Percentiles rank a stretch among this genome's conserved stretches.
Conservation (phyloP, 495 filamentous ascomycete species). For the Aspergillus funiculosus region DNA sequence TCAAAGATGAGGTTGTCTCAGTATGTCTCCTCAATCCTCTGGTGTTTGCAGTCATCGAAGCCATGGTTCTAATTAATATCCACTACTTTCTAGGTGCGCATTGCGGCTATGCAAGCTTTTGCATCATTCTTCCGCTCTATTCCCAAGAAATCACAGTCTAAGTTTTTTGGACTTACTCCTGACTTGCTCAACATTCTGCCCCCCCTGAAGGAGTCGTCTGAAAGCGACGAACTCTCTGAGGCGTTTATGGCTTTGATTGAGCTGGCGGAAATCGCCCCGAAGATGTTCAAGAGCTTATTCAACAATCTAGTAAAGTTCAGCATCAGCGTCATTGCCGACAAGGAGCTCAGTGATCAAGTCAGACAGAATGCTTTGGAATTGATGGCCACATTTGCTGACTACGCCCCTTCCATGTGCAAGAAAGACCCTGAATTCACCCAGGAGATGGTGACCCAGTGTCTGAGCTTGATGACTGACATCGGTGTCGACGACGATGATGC, state of each 20-base stretch:
- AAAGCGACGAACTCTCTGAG: conserved; percentile 83
- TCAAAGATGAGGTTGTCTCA: conserved; percentile 77
- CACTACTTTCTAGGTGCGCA: conserved; percentile 60
- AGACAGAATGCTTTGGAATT: conserved; percentile 93
- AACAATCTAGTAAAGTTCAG: conserved; percentile 86
- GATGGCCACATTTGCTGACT: conserved; percentile 98
- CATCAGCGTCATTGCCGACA: conserved; percentile 88
- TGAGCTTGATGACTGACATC: conserved; percentile 99
- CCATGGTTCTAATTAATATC: neutral
- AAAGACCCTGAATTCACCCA: conserved; percentile 84
- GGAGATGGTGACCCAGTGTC: conserved; percentile 97
- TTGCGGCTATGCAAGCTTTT: conserved; percentile 95
- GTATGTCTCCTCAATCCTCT: conserved; percentile 42
- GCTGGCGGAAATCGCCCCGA: conserved; percentile 80
- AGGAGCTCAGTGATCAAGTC: conserved; percentile 82
- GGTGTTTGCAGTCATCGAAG: neutral
- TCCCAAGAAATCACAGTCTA: conserved; percentile 74
- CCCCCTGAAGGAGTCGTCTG: conserved; percentile 81
- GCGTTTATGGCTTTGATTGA: conserved; percentile 89
- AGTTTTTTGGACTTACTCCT: conserved; percentile 80
- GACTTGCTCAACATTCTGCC: conserved; percentile 89
- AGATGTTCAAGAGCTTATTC: conserved; percentile 95
- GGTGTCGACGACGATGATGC: conserved; percentile 94
- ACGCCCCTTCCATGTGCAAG: conserved; percentile 84
- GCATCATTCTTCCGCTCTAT: conserved; percentile 90